These are phyloP conservation scores for Pythium sp. DNA, from an alignment of 352 stramenopile species.

Conservation along the genomic window DNA sequence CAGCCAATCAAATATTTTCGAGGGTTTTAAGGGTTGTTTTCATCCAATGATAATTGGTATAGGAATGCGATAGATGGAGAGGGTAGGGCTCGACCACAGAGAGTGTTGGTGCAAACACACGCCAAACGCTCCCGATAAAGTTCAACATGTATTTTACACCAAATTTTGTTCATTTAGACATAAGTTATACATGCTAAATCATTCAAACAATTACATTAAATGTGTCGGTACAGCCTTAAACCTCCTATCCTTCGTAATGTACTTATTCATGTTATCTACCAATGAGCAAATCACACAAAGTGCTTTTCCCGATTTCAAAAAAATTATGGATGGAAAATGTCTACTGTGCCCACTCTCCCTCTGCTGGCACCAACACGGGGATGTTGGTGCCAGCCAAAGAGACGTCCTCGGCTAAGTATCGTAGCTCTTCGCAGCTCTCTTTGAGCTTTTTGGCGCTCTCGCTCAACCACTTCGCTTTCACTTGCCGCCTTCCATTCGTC, in stretches of 20 bases:
- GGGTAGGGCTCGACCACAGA: not conserved
- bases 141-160: not conserved
- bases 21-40: not conserved
- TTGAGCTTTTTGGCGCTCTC: not conserved
- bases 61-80: slow-evolving; percentile 1
- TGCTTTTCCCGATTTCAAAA: not conserved
- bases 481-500: slow-evolving; percentile 17
- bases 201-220: not conserved
- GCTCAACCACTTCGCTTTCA: not conserved
- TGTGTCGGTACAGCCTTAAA: not conserved
- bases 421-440: slow-evolving; percentile 1
- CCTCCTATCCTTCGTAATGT: not conserved
- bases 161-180: not conserved
- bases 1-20: no score
- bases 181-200: not conserved
- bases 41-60: not conserved
- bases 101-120: slow-evolving; percentile 5
- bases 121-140: not conserved
- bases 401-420: slow-evolving; percentile 9
- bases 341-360: not conserved
- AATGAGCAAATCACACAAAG: not conserved
- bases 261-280: not conserved
- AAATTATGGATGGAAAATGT: not conserved
- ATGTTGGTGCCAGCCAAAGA: not conserved
- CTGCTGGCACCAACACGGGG: not conserved